A percentile compares a stretch with the other conserved stretches of the same genome.
Evolutionary conservation across 169 alveolate genomes (phyloP).

Genomic region (Plasmodium inui): DNA sequence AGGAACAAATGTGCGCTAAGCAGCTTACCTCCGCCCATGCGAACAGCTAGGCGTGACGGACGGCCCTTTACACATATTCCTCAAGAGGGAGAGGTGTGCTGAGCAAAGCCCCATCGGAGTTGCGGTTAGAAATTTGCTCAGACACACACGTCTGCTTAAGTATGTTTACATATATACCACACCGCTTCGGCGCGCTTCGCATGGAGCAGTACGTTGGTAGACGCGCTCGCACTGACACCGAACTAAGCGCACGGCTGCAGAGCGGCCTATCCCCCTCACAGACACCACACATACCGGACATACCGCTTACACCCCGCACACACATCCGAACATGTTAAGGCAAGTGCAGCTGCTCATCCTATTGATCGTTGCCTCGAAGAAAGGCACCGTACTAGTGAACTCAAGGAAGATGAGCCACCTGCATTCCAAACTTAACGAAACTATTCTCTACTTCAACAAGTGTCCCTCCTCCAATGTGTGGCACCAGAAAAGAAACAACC

Average conservation of each 20-base stretch:
- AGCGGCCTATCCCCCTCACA: not conserved
- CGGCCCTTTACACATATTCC: not conserved
- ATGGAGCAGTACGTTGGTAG: not conserved
- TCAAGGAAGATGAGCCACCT: not conserved
- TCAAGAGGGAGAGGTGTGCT: not conserved
- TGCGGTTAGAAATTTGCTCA: not conserved
- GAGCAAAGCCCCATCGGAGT: not conserved
- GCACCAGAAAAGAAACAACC: not conserved
- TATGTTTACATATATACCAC: not conserved
- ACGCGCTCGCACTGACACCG: not conserved
- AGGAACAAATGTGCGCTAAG: not conserved
- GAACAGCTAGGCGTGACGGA: not conserved
- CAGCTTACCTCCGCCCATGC: not conserved
- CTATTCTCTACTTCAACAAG: not conserved
- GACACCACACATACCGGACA: not conserved
- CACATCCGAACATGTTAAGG: conserved; percentile 1
- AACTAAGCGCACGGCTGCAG: not conserved
- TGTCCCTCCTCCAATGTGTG: not conserved
- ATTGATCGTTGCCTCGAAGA: not conserved
- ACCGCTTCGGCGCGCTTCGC: not conserved
- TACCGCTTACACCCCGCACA: not conserved
- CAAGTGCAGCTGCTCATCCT: conserved; percentile 3
- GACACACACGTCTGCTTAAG: not conserved
- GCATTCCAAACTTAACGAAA: conserved; percentile 12
- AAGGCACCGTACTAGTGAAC: not conserved